phyloP scores from a whole-genome alignment of 805 yeast genomes.

The Nakazawaea ishiwadae region DNA sequence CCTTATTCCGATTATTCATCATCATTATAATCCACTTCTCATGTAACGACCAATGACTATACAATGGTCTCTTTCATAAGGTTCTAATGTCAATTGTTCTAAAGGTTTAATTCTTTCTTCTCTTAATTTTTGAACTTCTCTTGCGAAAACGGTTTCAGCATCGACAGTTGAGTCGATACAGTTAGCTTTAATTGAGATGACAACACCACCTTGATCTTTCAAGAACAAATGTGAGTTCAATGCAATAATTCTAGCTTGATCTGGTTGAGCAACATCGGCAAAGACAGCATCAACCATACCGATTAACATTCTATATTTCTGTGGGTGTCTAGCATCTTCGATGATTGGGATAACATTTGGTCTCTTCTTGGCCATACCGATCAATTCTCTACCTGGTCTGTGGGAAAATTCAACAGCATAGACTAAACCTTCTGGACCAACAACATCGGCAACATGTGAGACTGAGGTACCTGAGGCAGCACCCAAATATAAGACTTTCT shows the following conservation, averaged over 20 bases:
- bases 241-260: constrained; percentile 99
- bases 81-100: constrained; percentile 98
- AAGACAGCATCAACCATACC: constrained; percentile 99
- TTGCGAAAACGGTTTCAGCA: constrained; percentile 98
- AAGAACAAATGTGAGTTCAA: constrained; percentile 96
- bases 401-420: constrained; percentile 99
- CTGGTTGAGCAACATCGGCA: constrained; percentile 99
- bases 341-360: constrained; percentile 98
- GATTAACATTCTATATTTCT: constrained; percentile 97
- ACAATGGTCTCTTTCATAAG: constrained; percentile 99
- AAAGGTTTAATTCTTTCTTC: constrained; percentile 98
- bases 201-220: constrained; percentile 98
- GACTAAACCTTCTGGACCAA: constrained; percentile 98
- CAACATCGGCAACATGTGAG: constrained; percentile 96
- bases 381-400: constrained; percentile 99
- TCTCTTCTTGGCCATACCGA: constrained; percentile 99
- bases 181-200: constrained; percentile 98
- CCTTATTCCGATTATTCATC: no score
- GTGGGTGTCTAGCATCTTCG: constrained; percentile 99
- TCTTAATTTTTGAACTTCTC: constrained; percentile 98
- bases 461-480: constrained; percentile 99
- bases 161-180: constrained; percentile 99
- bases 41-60: constrained; percentile 95
- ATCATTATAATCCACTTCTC: constrained; percentile 80
- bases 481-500: constrained; percentile 95